Evolutionary conservation across 2,329 filamentous ascomycete species (phyloP), one percentile per base, ranked within the genome.

Genomic region (Pseudocercospora crystallina): DNA sequence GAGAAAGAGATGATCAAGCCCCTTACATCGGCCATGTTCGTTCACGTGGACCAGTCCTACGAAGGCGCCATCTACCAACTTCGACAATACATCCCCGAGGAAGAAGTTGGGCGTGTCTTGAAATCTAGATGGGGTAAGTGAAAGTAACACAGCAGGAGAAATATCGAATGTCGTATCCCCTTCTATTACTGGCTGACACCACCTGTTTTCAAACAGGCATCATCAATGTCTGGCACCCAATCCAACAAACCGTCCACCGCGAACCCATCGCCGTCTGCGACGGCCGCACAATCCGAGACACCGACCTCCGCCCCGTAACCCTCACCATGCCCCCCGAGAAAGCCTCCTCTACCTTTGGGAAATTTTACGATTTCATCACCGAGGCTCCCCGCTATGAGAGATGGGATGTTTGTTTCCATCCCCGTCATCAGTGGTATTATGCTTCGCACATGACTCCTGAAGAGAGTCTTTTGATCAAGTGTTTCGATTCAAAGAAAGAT

Each of bases 401-500:
- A 8, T 53, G 44, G 31, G 46, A 53, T 32, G 46, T 26, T 26
- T 3, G 20, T 26, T 26, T 26, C 20, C 20, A 26, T 26, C 20
- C 20, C 3, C 20, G 7, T 3, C 53, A 56, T 39, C 48, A 49
- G 13, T 56, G 53, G 49, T 53, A 53, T 34, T 56, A 53, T 38
- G 36, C 37, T 0, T 48, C 34, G 8, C 33, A 41, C 12, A 56
- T 56, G 53, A 46, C 45, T 5, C 49, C 44, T 5, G 71, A 77
- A 3, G 74, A 85, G 68, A 76, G 80, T 3, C 71, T 80, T 2
- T 60, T 85, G 37, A 81, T 85, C 66, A 85, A 84, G 65, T 83
- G 80, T 60, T 84, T 79, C 61, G 82, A 85, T 64, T 79, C 72
- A 20, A 79, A 81, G 71, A 42, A 30, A 8, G 70, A 70, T 17